phyloP scores from a whole-genome alignment of 352 stramenopile species.

The Phytophthora ramorum region DNA sequence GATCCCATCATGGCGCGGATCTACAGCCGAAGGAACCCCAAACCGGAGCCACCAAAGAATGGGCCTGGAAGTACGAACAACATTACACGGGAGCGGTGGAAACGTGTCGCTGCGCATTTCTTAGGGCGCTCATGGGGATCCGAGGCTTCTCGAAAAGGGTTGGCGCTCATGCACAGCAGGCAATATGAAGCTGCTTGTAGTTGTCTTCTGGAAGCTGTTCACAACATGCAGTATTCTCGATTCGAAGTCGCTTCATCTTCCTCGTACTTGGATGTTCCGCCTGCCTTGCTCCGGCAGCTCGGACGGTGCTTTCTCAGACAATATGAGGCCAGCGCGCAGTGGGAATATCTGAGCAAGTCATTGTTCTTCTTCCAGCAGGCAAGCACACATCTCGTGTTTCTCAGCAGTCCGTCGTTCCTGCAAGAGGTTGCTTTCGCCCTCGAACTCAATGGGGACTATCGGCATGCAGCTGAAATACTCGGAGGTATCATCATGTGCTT shows the following conservation, averaged over 20 bases:
- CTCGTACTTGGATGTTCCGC: slow-evolving; percentile 23
- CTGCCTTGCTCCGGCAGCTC: slow-evolving; percentile 50
- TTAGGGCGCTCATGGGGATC: slow-evolving; percentile 40
- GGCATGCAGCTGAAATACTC: slow-evolving; percentile 60
- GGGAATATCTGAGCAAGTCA: slow-evolving; percentile 46
- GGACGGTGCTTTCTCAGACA: slow-evolving; percentile 49
- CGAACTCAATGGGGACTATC: slow-evolving; percentile 48
- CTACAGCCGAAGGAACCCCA: slow-evolving; percentile 16
- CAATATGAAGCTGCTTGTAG: slow-evolving; percentile 45
- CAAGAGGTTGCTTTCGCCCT: slow-evolving; percentile 64
- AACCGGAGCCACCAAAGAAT: slow-evolving; percentile 8
- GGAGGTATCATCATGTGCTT: slow-evolving; percentile 67
- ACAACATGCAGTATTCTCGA: slow-evolving; percentile 27
- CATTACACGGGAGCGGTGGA: slow-evolving; percentile 53
- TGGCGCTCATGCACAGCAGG: slow-evolving; percentile 50
- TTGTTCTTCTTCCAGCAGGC: slow-evolving; percentile 60
- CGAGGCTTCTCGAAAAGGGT: slow-evolving; percentile 46
- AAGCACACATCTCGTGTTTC: slow-evolving; percentile 49
- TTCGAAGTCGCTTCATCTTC: slow-evolving; percentile 2
- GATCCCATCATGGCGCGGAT: slow-evolving; percentile 50
- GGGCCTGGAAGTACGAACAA: slow-evolving; percentile 34
- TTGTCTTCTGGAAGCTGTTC: slow-evolving; percentile 39
- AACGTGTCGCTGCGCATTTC: slow-evolving; percentile 51
- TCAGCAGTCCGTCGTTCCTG: slow-evolving; percentile 61
- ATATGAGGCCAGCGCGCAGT: slow-evolving; percentile 41